Evolutionary conservation across 495 filamentous ascomycete genomes (phyloP), one percentile per base, ranked within the genome.

Genomic region (Polyplosphaeria fusca): DNA sequence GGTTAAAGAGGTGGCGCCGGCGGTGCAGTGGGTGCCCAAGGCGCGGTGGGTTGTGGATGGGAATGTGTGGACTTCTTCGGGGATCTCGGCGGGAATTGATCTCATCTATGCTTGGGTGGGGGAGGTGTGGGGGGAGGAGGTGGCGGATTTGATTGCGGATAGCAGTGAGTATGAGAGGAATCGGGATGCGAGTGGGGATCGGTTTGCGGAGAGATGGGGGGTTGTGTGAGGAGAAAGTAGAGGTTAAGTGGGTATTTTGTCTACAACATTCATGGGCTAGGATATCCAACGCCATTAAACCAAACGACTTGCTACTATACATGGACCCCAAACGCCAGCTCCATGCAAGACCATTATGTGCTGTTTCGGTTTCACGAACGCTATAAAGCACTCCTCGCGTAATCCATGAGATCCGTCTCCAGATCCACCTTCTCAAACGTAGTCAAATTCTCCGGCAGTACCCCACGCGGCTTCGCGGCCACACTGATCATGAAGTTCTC

Each of bases 31-130:
- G 86, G 71, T 86, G 2, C 66, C 76, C 2, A 68, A 69, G 25
- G 86, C 86, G 19, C 68, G 86, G 47, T 88, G 85, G 86, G 79
- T 83, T 0, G 59, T 67, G 3, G 83, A 86, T 69, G 85, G 83
- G 16, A 84, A 85, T 60, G 60, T 86, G 0, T 89, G 85, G 85
- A 86, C 81, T 9, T 75, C 75, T 0, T 80, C 82, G 0, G 85
- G 82, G 1, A 69, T 86, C 0, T 77, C 73, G 38, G 79, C 81
- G n/a, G 85, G 85, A 0, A 82, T 86, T n/a, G 86, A 89, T 73
- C 73, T 79, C 35, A 79, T 74, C 45, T 73, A 74, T 58, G 80
- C 81, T 1, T 83, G 76, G 59, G 62, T 84, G 13, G 68, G 41
- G 19, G 60, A 71, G 14, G 57, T 76, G 22, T 82, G 70, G 65